Conservation (phyloP, 345 rosid species). For the Salix purpurea region DNA sequence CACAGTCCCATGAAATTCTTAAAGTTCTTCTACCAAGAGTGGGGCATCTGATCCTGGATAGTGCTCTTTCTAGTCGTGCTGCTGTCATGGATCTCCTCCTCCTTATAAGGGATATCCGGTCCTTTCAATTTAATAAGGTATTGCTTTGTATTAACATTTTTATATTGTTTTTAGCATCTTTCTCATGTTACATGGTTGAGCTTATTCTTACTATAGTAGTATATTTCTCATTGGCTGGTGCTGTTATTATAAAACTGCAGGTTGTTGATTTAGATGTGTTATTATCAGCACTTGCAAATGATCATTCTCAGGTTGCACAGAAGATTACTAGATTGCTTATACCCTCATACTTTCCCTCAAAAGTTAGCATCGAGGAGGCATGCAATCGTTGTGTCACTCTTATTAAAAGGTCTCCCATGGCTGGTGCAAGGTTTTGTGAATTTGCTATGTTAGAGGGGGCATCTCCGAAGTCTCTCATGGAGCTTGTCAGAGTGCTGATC, state of each 20-base stretch:
- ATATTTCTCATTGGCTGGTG: conserved; percentile 11
- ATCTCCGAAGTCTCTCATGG: conserved; percentile 48
- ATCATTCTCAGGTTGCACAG: conserved; percentile 70
- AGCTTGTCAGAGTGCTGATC: conserved; percentile 58
- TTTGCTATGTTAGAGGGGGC: conserved; percentile 63
- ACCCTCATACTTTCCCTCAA: conserved; percentile 86
- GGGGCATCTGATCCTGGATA: conserved; percentile 66
- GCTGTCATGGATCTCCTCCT: conserved; percentile 80
- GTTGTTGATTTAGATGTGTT: conserved; percentile 67
- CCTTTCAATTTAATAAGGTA: conserved; percentile 90
- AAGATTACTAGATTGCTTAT: conserved; percentile 66
- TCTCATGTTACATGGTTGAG: background rate
- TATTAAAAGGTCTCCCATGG: conserved; percentile 69
- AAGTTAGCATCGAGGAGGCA: conserved; percentile 62
- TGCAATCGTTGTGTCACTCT: conserved; percentile 75
- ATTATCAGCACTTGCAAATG: conserved; percentile 57
- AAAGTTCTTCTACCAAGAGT: conserved; percentile 81
- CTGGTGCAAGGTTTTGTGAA: conserved; percentile 93
- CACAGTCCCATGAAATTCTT: conserved; percentile 81
- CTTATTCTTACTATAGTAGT: background rate
- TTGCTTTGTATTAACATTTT: conserved; percentile 1
- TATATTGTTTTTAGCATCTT: background rate
- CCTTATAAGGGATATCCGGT: conserved; percentile 53
- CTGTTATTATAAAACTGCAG: conserved; percentile 29
- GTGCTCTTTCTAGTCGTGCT: conserved; percentile 49